Conservation (phyloP, 2,329 filamentous ascomycete species). For the Colletotrichum gloeosporioides region DNA sequence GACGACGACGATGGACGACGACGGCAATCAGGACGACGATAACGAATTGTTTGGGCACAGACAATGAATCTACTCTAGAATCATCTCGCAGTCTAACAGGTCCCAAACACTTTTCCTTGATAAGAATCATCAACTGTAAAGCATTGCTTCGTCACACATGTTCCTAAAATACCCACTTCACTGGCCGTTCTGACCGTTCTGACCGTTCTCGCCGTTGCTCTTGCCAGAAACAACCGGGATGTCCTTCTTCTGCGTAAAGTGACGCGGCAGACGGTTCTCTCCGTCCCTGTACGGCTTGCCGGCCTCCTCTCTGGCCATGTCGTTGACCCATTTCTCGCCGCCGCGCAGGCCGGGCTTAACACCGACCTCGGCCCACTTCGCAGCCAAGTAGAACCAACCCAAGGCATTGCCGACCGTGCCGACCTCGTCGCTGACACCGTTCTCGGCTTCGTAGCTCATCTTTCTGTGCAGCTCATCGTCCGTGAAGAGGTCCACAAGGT, state of each 20-base stretch:
- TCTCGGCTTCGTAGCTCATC: constrained; percentile 69
- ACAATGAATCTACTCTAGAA: not conserved
- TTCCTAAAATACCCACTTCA: not conserved
- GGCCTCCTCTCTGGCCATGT: constrained; percentile 73
- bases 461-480: constrained; percentile 67
- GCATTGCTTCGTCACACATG: not conserved
- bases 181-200: not conserved
- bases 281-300: constrained; percentile 60
- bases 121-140: not conserved
- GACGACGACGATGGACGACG: not conserved
- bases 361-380: constrained; percentile 64
- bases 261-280: constrained; percentile 66
- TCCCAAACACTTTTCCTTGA: not conserved
- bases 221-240: constrained; percentile 3
- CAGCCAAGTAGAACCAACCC: constrained; percentile 78
- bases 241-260: constrained; percentile 40
- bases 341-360: constrained; percentile 56
- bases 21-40: not conserved
- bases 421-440: constrained; percentile 80
- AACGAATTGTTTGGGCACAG: not conserved
- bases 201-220: not conserved
- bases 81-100: not conserved
- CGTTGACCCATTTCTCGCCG: constrained; percentile 72
- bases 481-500: constrained; percentile 71
- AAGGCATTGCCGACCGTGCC: constrained; percentile 81